Percentiles rank a stretch among this genome's conserved stretches.
Conservation (phyloP, 495 filamentous ascomycete genomes). For the Bombardia bombarda region DNA sequence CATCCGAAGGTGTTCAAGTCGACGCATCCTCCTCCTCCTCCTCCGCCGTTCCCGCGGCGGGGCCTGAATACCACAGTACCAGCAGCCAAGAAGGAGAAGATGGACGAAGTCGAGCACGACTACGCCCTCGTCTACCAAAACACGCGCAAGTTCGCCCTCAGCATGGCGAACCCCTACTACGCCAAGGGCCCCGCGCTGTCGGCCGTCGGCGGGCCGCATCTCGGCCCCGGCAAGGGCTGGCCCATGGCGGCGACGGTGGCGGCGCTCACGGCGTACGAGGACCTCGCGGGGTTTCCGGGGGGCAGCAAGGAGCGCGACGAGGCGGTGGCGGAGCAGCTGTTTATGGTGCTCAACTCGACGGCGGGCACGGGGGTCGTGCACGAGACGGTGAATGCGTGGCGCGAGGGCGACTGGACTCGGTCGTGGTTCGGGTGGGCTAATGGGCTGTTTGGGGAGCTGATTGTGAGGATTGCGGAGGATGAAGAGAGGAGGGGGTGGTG, state of each 20-base stretch:
- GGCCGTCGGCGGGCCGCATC: constrained; percentile 51
- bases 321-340: constrained; percentile 19
- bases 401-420: constrained; percentile 46
- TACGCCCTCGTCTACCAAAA: constrained; percentile 41
- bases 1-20: constrained; percentile 5
- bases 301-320: constrained; percentile 21
- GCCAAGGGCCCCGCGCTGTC: constrained; percentile 46
- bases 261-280: constrained; percentile 33
- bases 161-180: constrained; percentile 50
- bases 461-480: constrained; percentile 34
- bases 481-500: constrained; percentile 17
- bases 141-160: constrained; percentile 50
- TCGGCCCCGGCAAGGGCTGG: constrained; percentile 51
- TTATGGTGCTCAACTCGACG: constrained; percentile 44
- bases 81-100: not conserved
- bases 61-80: not conserved
- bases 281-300: constrained; percentile 37
- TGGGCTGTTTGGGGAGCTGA: constrained; percentile 57
- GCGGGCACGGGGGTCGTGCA: constrained; percentile 50
- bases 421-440: constrained; percentile 67
- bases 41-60: no score
- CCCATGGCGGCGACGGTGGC: constrained; percentile 50
- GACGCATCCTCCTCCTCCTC: not conserved
- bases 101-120: constrained; percentile 6
- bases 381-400: constrained; percentile 51